Evolutionary conservation across 2,329 filamentous ascomycete genomes (phyloP).

Genomic region (Diaporthe sp.): DNA sequence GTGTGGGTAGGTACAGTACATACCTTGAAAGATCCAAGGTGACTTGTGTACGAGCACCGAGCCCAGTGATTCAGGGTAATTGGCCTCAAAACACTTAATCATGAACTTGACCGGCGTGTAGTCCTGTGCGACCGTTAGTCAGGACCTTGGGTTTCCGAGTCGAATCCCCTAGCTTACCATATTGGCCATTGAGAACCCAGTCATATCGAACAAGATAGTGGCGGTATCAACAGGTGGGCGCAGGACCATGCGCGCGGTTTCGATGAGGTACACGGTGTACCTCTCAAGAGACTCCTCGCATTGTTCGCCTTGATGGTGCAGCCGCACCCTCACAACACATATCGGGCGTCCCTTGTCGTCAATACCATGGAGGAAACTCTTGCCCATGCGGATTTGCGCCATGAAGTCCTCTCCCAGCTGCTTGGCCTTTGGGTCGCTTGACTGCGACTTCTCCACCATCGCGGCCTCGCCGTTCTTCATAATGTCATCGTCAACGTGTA

Average conservation of each 20-base stretch:
- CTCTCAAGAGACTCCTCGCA: conserved; percentile 83
- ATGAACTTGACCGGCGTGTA: conserved; percentile 98
- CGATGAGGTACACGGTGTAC: conserved; percentile 94
- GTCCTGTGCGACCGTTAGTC: conserved; percentile 64
- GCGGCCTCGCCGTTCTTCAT: conserved; percentile 79
- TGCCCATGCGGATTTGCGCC: conserved; percentile 86
- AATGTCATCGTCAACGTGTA: conserved; percentile 91
- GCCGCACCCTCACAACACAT: conserved; percentile 83
- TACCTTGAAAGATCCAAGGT: conserved; percentile 95
- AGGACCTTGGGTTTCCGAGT: background rate
- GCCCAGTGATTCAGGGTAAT: conserved; percentile 94
- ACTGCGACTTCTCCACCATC: conserved; percentile 70
- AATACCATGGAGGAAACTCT: conserved; percentile 89
- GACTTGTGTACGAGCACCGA: conserved; percentile 94
- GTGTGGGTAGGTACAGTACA: conserved; percentile 39
- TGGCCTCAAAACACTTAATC: conserved; percentile 99
- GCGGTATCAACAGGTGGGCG: conserved; percentile 88
- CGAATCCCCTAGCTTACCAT: conserved; percentile 70
- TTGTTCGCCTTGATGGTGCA: conserved; percentile 87
- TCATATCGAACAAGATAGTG: conserved; percentile 97
- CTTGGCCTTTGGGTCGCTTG: conserved; percentile 68
- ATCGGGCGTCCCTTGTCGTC: conserved; percentile 89
- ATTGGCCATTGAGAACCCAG: conserved; percentile 90
- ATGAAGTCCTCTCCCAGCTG: conserved; percentile 82
- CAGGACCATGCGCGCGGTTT: conserved; percentile 89